These are phyloP conservation scores for Phytophthora aleatoria DNA, from an alignment of 352 stramenopile species.

Conservation along the genomic window DNA sequence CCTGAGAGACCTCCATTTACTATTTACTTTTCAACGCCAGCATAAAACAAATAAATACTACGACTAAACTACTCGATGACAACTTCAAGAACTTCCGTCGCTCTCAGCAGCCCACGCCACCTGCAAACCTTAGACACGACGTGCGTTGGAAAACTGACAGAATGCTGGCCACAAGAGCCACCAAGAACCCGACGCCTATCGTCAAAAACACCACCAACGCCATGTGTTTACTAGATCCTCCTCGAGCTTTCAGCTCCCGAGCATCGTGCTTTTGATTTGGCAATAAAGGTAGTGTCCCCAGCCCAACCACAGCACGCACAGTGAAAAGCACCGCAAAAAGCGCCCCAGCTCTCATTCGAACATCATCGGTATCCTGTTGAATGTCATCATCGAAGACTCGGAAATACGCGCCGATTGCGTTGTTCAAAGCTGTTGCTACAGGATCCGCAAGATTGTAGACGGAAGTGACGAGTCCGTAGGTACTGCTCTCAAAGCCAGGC, in stretches of 20 bases:
- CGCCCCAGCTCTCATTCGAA: slow-evolving; percentile 62
- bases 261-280: slow-evolving; percentile 56
- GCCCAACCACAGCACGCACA: slow-evolving; percentile 46
- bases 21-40: slow-evolving; percentile 34
- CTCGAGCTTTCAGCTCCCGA: slow-evolving; percentile 54
- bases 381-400: slow-evolving; percentile 69
- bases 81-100: background rate
- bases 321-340: slow-evolving; percentile 64
- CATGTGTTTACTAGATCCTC: slow-evolving; percentile 45
- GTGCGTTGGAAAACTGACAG: slow-evolving; percentile 65
- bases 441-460: slow-evolving; percentile 78
- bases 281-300: slow-evolving; percentile 56
- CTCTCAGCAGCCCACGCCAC: slow-evolving; percentile 54
- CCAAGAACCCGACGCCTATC: slow-evolving; percentile 49
- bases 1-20: slow-evolving; percentile 25
- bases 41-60: slow-evolving; percentile 11
- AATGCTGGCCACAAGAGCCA: slow-evolving; percentile 58
- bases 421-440: slow-evolving; percentile 58
- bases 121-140: slow-evolving; percentile 62
- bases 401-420: slow-evolving; percentile 60
- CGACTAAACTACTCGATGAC: background rate
- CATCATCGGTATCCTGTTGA: slow-evolving; percentile 45
- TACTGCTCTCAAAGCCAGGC: slow-evolving; percentile 74
- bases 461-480: slow-evolving; percentile 78
- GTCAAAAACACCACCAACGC: slow-evolving; percentile 42